phyloP scores from a whole-genome alignment of 495 filamentous ascomycete species.

The Podospora sp. region DNA sequence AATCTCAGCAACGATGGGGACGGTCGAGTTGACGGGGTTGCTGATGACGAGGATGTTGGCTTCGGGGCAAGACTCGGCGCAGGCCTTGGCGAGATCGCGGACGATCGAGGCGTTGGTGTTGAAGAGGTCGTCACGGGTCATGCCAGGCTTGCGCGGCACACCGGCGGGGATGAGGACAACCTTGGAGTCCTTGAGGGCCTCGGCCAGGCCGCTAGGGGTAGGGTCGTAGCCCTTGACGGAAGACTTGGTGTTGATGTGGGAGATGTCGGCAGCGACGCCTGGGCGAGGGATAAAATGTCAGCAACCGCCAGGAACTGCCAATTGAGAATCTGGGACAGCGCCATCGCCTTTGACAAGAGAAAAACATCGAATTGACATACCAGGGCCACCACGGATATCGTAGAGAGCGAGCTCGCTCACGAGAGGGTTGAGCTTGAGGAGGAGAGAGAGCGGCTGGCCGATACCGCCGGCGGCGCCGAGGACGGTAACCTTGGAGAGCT shows the following conservation, averaged over 20 bases:
- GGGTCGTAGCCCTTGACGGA: constrained; percentile 86
- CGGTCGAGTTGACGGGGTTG: constrained; percentile 99
- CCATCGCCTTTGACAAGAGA: background rate
- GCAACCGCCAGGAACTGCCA: constrained; percentile 15
- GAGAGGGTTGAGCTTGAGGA: constrained; percentile 96
- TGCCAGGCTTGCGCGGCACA: constrained; percentile 98
- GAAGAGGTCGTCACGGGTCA: constrained; percentile 99
- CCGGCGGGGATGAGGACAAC: constrained; percentile 97
- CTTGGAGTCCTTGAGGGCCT: constrained; percentile 80
- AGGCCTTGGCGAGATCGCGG: constrained; percentile 95
- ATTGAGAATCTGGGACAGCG: background rate
- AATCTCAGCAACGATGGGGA: constrained; percentile 95
- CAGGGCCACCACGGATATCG: constrained; percentile 92
- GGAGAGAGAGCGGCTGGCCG: constrained; percentile 94
- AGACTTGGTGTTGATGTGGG: constrained; percentile 99
- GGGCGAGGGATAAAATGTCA: constrained; percentile 17
- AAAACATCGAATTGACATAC: too few relatives aligned
- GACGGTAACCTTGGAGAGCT: constrained; percentile 96
- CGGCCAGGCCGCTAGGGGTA: constrained; percentile 70
- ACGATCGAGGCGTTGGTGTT: constrained; percentile 99
- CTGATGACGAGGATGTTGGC: constrained; percentile 97
- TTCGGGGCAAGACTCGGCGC: constrained; percentile 82
- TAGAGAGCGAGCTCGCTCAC: constrained; percentile 91
- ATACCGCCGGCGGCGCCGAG: constrained; percentile 97
- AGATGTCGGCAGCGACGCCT: constrained; percentile 98